Base-by-base conservation (phyloP, 148 eudicot species). In the Rhododendron molle region DNA sequence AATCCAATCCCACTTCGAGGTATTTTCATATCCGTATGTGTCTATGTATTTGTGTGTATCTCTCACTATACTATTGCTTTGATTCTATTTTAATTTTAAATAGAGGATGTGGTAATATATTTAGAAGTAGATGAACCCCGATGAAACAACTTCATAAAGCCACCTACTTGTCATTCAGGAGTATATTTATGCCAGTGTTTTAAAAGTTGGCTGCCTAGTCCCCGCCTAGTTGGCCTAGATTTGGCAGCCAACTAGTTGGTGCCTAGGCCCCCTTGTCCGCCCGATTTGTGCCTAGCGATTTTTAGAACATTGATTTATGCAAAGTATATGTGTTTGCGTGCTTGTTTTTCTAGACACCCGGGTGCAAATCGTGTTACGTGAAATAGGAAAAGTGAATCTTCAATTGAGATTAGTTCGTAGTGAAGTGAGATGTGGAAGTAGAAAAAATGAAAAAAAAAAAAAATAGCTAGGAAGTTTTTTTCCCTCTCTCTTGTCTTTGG, bases 1-100 rank as follows among this genome's bases (percentile, higher is more conserved):
- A 83, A 92, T 94, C 85, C 97, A 95, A 71, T 85, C 89, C 13
- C 96, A 95, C 88, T 95, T 94, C 78, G 95, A 94, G 95, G 98
- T 93, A 32, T 8, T 3, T 10, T 67, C 14, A 3, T 71, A 1
- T 69, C 12, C 13, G 6, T 28, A 11, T 71, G 40, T 65, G 30
- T 54, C 65, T 20, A 20, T 6, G 65, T 5, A 0, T 32, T 11
- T 71, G 21, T 32, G 21, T 32, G 13, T 9, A n/a, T 60, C 15
- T 72, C 74, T 38, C 13, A 2, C 3, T n/a, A 67, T 26, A 11
- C 14, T 34, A 1, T 56, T 8, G 40, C 14, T 49, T 23, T 2
- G 69, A 9, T 23, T 62, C 10, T 21, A 21, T 23, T 62, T 21
- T 67, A 26, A 67, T 67, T 67, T 26, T 12, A 26, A n/a, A 60